Evolutionary conservation across 257 asterid species (phyloP), one percentile per base, ranked within the genome.

Genomic region (Jaltomata sinuosa): DNA sequence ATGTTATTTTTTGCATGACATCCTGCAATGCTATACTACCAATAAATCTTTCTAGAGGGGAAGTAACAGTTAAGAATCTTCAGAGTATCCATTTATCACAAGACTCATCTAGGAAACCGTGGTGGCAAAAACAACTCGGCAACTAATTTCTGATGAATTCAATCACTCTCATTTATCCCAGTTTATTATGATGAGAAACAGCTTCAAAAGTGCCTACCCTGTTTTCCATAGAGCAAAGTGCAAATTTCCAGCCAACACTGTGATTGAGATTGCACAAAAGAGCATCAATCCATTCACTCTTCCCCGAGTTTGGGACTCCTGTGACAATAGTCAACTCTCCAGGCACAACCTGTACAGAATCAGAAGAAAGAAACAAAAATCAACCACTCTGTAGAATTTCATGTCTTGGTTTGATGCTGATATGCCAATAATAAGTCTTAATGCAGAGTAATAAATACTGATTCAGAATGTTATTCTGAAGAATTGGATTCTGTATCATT

Each of bases 221-320:
- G 74, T 97, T 97, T 89, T 97, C 99, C 99, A 95, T 95, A 40
- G 99, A 97, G 90, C 99, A 97, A 62, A 97, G 91, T 55, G 93
- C 98, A 87, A 97, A 97, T 91, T 93, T 97, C 98, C 98, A 97
- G 80, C 98, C 98, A 83, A 88, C 97, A 76, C 87, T 91, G 50
- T 80, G 94, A 86, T 95, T 97, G 86, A 97, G 97, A 87, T 97
- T 97, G 94, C 97, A 93, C 83, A 97, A 59, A 78, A 97, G 97
- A 86, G 99, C 98, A 89, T 97, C 98, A 86, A 97, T 97, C 99
- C 99, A 97, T 88, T 97, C 99, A 85, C 99, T 95, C 95, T 97
- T 97, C 85, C 98, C 99, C 15, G 99, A 97, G 92, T 97, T 97
- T 31, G 99, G 99, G 83, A 97, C 97, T 84, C 99, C 99, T 32